Conservation (phyloP, 305 asterid genomes). For the Striga hermonthica region DNA sequence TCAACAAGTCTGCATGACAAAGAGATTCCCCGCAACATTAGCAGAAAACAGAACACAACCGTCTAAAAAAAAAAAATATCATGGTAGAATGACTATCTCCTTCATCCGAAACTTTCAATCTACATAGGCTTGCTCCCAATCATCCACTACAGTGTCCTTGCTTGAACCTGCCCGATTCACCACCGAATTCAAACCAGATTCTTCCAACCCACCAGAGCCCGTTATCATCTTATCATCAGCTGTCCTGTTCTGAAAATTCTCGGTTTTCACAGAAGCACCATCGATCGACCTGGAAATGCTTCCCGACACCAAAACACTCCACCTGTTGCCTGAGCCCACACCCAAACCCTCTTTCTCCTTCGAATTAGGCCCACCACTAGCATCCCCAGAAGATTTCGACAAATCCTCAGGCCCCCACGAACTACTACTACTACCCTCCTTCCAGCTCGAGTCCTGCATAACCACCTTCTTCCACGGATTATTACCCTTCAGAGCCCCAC, state of each 20-base stretch:
- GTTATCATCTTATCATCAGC: conserved; percentile 31
- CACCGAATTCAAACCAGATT: conserved; percentile 12
- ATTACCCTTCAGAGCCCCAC: conserved; percentile 53
- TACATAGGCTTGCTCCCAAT: conserved; percentile 84
- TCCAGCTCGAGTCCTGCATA: conserved; percentile 50
- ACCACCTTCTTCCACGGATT: conserved; percentile 83
- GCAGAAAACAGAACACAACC: too few species aligned
- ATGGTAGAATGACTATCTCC: too few species aligned
- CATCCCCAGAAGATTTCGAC: conserved; percentile 26
- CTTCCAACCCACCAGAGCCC: conserved; percentile 33
- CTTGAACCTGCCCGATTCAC: conserved; percentile 35
- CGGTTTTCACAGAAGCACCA: conserved; percentile 29
- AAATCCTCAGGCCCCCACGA: conserved; percentile 71
- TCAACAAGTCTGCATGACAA: too few species aligned
- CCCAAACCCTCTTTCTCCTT: conserved; percentile 44
- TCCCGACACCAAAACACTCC: conserved; percentile 62
- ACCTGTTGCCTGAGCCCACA: conserved; percentile 55
- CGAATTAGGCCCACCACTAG: conserved; percentile 35
- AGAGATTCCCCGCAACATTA: too few species aligned
- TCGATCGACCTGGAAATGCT: conserved; percentile 37
- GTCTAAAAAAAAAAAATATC: too few species aligned
- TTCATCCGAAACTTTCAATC: too few species aligned
- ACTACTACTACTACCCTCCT: conserved; percentile 34
- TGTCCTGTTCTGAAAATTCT: conserved; percentile 32
- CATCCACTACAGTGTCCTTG: conserved; percentile 55